Conservation (phyloP, 2,329 filamentous ascomycete genomes). For the Emergomyces orientalis region DNA sequence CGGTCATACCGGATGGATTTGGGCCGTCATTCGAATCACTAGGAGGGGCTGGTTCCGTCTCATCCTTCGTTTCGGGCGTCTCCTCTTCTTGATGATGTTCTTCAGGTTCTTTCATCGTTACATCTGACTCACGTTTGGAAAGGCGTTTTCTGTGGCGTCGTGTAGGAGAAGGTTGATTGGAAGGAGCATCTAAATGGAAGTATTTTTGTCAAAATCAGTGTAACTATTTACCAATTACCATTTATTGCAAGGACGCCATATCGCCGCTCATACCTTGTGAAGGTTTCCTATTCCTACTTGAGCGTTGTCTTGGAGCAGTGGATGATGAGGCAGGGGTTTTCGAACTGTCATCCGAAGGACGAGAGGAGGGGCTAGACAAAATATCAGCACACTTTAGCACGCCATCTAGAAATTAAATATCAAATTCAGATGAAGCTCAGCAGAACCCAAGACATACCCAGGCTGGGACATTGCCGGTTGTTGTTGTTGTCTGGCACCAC, state of each 20-base stretch:
- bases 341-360: slow-evolving; percentile 54
- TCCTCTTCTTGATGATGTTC: slow-evolving; percentile 41
- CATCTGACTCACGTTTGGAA: slow-evolving; percentile 53
- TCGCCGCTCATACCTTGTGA: slow-evolving; percentile 38
- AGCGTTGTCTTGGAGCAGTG: slow-evolving; percentile 58
- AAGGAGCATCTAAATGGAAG: slow-evolving; percentile 24
- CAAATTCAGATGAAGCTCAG: too few species aligned
- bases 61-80: slow-evolving; percentile 30
- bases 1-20: slow-evolving; percentile 21
- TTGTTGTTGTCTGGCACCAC: slow-evolving; percentile 22
- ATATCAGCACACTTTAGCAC: slow-evolving; percentile 13
- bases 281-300: slow-evolving; percentile 60
- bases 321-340: slow-evolving; percentile 47
- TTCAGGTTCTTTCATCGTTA: slow-evolving; percentile 61
- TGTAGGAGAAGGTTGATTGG: slow-evolving; percentile 26
- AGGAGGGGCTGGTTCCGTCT: slow-evolving; percentile 44
- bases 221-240: neutral
- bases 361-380: slow-evolving; percentile 50
- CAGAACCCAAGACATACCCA: slow-evolving; percentile 25
- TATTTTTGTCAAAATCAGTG: slow-evolving; percentile 6
- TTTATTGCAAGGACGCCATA: neutral
- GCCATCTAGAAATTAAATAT: slow-evolving; percentile 7
- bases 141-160: slow-evolving; percentile 47
- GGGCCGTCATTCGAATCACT: slow-evolving; percentile 58
- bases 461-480: slow-evolving; percentile 33